Base-by-base conservation (phyloP, 1,284 basidiomycete species). In the Pseudozyma thailandica region DNA sequence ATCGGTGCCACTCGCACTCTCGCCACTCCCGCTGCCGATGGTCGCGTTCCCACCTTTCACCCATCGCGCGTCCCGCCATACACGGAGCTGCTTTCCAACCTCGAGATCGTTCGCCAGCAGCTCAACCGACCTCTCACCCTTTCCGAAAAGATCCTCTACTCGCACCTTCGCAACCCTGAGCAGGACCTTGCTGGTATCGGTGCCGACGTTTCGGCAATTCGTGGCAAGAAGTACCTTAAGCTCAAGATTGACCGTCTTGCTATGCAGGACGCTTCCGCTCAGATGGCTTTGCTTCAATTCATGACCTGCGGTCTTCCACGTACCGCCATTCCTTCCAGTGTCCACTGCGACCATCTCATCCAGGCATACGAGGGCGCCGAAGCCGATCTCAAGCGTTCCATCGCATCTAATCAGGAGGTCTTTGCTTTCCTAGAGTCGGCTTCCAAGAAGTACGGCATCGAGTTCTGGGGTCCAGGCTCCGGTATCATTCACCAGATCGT, bases 271-370 rank as follows among this genome's bases (percentile, higher is more conserved):
- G 96, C 96, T 28, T 96, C 93, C 35, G 96, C 96, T 43, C 96
- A 99, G 90, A 99, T 99, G 96, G 96, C 96, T 38, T 90, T 96
- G 57, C 85, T 99, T 55, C 96, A 99, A 85, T 99, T 98, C 85
- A 98, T 98, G 92, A 97, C 95, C 58, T 96, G 94, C 63, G 93
- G 93, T 31, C 88, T 98, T 54, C 85, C 89, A 23, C 87, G 88
- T 66, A 92, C 90, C 76, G 92, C 92, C 27, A 94, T 98, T 8
- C 95, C 96, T 86, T 91, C 85, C 88, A 96, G 83, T 70, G 87
- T 89, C 39, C 96, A 99, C 84, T 98, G 96, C 81, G 96, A 99
- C 83, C 96, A 99, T 85, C 58, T 82, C 27, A 82, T 82, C 85
- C 82, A 80, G 57, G 85, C 85, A 8, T 87, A 86, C 31, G 87